Percentiles rank a stretch among this genome's conserved stretches.
Conservation (phyloP, 176 grass and related monocot genomes). For the Bonia amplexicaulis region DNA sequence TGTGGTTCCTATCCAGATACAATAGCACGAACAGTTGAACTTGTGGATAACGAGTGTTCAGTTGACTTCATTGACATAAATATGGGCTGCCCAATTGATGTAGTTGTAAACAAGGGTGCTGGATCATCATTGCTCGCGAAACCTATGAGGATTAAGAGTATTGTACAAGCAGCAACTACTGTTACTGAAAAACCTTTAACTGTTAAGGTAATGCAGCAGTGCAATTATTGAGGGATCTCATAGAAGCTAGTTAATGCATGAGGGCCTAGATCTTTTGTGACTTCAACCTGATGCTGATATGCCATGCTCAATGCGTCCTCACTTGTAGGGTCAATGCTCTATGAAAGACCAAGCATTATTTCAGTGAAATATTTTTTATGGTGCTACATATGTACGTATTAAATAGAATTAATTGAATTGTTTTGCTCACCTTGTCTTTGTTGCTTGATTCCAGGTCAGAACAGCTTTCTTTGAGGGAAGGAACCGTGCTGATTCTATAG, state of each 20-base stretch:
- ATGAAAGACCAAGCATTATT: not conserved
- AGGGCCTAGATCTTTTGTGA: not conserved
- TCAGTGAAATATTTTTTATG: not conserved
- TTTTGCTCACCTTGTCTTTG: not conserved
- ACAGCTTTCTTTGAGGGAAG: constrained; percentile 96
- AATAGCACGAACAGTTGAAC: constrained; percentile 70
- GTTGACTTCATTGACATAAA: constrained; percentile 94
- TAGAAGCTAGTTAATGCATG: not conserved
- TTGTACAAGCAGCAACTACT: constrained; percentile 69
- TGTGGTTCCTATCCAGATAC: constrained; percentile 91
- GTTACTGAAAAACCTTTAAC: constrained; percentile 67
- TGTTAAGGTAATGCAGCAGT: constrained; percentile 55
- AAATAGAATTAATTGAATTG: not conserved
- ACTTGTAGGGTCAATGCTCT: not conserved
- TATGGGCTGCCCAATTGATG: constrained; percentile 95
- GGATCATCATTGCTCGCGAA: constrained; percentile 79
- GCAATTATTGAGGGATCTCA: not conserved
- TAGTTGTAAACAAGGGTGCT: constrained; percentile 85
- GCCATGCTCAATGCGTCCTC: not conserved
- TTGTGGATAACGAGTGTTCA: constrained; percentile 69
- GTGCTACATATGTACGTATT: not conserved
- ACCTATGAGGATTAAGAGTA: constrained; percentile 82
- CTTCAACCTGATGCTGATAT: not conserved
- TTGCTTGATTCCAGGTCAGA: constrained; percentile 59
- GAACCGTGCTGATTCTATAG: constrained; percentile 82